phyloP scores from a whole-genome alignment of 768 basidiomycete genomes.

The Rhodotorula toruloides region DNA sequence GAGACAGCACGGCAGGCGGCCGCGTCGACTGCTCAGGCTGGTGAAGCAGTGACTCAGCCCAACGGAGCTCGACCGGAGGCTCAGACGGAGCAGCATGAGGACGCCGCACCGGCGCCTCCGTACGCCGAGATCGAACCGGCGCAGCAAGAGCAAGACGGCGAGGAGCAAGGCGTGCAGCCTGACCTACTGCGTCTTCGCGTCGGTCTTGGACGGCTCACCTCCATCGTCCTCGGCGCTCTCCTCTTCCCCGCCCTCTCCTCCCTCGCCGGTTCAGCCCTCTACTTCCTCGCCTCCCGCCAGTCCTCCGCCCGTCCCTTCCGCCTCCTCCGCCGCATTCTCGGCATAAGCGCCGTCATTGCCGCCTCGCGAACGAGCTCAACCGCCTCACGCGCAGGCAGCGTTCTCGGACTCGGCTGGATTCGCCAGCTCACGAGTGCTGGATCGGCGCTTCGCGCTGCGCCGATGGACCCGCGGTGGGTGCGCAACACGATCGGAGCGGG shows the following conservation, averaged over 20 bases:
- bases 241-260: slow-evolving; percentile 36
- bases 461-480: slow-evolving; percentile 42
- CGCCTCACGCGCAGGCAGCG: neutral
- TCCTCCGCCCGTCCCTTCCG: neutral
- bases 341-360: slow-evolving; percentile 19
- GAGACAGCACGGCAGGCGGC: too few relatives aligned
- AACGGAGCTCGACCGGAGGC: neutral
- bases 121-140: neutral
- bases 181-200: slow-evolving; percentile 14
- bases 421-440: neutral
- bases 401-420: neutral
- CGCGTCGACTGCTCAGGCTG: too few relatives aligned
- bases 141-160: neutral
- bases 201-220: slow-evolving; percentile 29
- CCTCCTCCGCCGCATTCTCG: slow-evolving; percentile 19
- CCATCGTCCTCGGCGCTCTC: slow-evolving; percentile 38
- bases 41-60: too few relatives aligned
- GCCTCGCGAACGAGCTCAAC: neutral
- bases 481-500: slow-evolving; percentile 41
- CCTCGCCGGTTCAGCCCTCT: slow-evolving; percentile 29
- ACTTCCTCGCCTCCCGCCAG: slow-evolving; percentile 28
- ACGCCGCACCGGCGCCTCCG: neutral
- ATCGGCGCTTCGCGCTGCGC: neutral
- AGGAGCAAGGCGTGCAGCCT: neutral
- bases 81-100: neutral